Evolutionary conservation across 345 rosid genomes (phyloP), one percentile per base, ranked within the genome.

Genomic region (Linum tenue): DNA sequence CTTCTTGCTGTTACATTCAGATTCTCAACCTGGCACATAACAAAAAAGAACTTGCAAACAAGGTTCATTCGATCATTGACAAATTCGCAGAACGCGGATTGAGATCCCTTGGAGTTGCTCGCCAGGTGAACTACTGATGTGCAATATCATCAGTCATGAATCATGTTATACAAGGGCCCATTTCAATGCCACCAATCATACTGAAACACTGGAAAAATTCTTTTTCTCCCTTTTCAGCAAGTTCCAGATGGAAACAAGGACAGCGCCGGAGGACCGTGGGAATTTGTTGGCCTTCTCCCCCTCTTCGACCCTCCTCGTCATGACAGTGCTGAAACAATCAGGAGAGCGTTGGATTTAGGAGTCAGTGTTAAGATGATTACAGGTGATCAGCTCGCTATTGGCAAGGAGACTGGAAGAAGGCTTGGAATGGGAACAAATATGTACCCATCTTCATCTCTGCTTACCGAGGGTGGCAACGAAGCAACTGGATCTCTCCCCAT

Each of bases 321-420:
- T 42, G 83, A 82, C 69, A 82, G 83, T 73, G 80, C 86, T 39
- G 83, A 84, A 68, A 86, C 89, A 8, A 83, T 85, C 48, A 80
- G 83, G 56, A 55, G 85, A 65, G 88, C 90, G 35, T 78, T 81
- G 70, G 80, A 78, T 61, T 85, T 85, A 50, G 85, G 90, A 16
- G 84, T 87, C 37, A 83, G 81, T 62, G 88, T 85, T 72, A 83
- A 85, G 68, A 87, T 87, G 88, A 83, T 85, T 67, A 83, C 88
- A 42, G 85, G 88, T 59, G 88, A 84, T 60, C 85, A 84, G 67
- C 85, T 86, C 12, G 88, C 91, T 2, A 83, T 86, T 55, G 86
- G 76, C 35, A 83, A 86, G 72, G 87, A 84, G 73, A 84, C 87
- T 8, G 89, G 88, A 62, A 77, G 88, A 71, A 75, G 84, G 63